Evolutionary conservation across 2,329 filamentous ascomycete genomes (phyloP).

Genomic region (Cytospora piceicola): DNA sequence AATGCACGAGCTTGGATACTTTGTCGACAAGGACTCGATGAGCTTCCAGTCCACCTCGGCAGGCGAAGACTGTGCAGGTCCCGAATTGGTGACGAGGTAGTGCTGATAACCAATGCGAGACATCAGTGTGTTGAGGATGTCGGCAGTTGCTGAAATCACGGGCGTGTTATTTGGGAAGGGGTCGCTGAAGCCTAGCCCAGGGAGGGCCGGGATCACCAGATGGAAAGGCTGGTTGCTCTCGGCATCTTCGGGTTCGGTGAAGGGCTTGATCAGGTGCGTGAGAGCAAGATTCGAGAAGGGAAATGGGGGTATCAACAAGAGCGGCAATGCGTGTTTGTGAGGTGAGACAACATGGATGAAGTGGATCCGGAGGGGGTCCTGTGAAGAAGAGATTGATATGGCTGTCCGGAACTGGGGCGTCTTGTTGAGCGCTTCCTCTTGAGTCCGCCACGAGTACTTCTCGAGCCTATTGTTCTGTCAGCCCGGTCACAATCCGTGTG

Average conservation of each 20-base stretch:
- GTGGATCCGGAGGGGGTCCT: conserved; percentile 58
- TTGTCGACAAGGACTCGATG: conserved; percentile 51
- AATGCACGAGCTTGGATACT: conserved; percentile 55
- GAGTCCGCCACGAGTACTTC: conserved; percentile 65
- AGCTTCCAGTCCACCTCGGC: conserved; percentile 58
- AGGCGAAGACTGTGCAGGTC: conserved; percentile 50
- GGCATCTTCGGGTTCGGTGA: conserved; percentile 57
- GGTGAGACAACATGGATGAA: conserved; percentile 65
- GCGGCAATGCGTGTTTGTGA: conserved; percentile 59
- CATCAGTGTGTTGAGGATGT: conserved; percentile 64
- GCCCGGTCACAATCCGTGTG: conserved; percentile 16
- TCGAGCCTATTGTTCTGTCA: conserved; percentile 58
- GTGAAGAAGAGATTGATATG: conserved; percentile 48
- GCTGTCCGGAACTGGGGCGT: conserved; percentile 66
- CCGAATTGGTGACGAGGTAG: conserved; percentile 62
- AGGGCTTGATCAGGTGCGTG: conserved; percentile 55
- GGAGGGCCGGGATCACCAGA: conserved; percentile 67
- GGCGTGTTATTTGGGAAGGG: conserved; percentile 54
- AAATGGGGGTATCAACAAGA: conserved; percentile 68
- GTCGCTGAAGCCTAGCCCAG: conserved; percentile 70
- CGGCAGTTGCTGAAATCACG: conserved; percentile 57
- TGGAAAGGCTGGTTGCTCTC: conserved; percentile 60
- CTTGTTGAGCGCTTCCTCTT: conserved; percentile 62
- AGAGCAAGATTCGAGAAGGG: conserved; percentile 67
- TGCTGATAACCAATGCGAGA: conserved; percentile 58